Conservation (phyloP, 345 rosid species). For the Chamaenerion angustifolium region DNA sequence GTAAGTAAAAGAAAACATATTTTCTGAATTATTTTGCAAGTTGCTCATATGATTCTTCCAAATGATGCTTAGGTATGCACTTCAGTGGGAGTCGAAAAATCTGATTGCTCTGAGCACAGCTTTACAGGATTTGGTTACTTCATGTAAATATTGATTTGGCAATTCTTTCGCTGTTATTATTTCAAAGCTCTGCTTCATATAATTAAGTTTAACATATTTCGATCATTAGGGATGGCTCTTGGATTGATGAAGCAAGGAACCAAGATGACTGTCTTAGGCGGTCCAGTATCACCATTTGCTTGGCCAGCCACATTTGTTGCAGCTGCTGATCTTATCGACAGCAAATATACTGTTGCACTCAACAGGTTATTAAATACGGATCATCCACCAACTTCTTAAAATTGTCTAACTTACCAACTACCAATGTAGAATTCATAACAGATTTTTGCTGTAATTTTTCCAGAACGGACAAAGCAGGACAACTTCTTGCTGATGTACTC, state of each 20-base stretch:
- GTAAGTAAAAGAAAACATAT: background rate
- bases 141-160: slow-evolving; percentile 47
- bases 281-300: slow-evolving; percentile 69
- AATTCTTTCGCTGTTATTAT: slow-evolving; percentile 6
- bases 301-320: slow-evolving; percentile 77
- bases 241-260: slow-evolving; percentile 93
- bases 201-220: background rate
- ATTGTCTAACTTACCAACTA: too few relatives aligned
- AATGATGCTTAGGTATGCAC: slow-evolving; percentile 42
- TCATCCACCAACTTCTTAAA: too few relatives aligned
- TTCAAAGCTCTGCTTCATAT: background rate
- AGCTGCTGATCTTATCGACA: slow-evolving; percentile 85
- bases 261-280: slow-evolving; percentile 79
- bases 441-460: slow-evolving; percentile 1
- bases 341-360: slow-evolving; percentile 81
- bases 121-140: slow-evolving; percentile 97
- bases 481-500: slow-evolving; percentile 74
- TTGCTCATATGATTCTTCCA: background rate
- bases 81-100: slow-evolving; percentile 90
- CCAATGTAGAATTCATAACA: too few relatives aligned
- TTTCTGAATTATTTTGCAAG: background rate
- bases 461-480: slow-evolving; percentile 91
- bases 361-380: slow-evolving; percentile 43
- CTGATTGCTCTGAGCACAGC: slow-evolving; percentile 91
- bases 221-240: slow-evolving; percentile 45